phyloP scores from a whole-genome alignment of 139 green algal genomes.

The Diplosphaera chodatii region DNA sequence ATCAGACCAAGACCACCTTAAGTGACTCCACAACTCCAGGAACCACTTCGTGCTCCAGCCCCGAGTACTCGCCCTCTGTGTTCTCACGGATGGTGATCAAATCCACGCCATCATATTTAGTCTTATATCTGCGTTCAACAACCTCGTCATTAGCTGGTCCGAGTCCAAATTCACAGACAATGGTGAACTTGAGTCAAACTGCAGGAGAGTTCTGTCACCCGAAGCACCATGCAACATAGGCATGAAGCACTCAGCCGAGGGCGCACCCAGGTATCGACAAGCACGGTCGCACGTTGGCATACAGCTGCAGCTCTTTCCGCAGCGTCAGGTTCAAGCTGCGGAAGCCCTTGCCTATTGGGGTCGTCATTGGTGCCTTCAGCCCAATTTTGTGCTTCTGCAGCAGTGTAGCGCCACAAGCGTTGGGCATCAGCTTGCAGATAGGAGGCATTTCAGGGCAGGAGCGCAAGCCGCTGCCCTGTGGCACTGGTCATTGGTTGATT shows the following conservation, averaged over 20 bases:
- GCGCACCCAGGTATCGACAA: slow-evolving; percentile 87
- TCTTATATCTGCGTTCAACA: too few species aligned
- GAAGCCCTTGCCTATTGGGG: slow-evolving; percentile 94
- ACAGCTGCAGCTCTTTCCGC: slow-evolving; percentile 93
- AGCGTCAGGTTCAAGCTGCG: slow-evolving; percentile 89
- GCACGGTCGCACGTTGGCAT: slow-evolving; percentile 95
- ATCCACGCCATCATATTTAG: slow-evolving; percentile 90
- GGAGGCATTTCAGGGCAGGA: too few species aligned
- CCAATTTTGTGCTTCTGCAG: slow-evolving; percentile 77
- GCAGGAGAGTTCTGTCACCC: too few species aligned
- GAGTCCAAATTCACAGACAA: too few species aligned
- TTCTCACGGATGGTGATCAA: slow-evolving; percentile 96
- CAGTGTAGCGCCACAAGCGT: not conserved
- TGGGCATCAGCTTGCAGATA: not conserved
- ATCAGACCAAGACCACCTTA: too few species aligned
- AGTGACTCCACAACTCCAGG: slow-evolving; percentile 89
- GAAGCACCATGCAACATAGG: too few species aligned
- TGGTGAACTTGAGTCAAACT: too few species aligned
- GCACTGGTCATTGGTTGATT: too few species aligned
- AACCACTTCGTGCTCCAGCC: slow-evolving; percentile 93
- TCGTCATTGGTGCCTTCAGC: slow-evolving; percentile 95
- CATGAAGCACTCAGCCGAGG: too few species aligned
- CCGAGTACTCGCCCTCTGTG: slow-evolving; percentile 96
- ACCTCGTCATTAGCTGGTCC: too few species aligned
- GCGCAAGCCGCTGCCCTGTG: too few species aligned